phyloP scores from a whole-genome alignment of 2,329 filamentous ascomycete species.

The Raffaelea albimanens region DNA sequence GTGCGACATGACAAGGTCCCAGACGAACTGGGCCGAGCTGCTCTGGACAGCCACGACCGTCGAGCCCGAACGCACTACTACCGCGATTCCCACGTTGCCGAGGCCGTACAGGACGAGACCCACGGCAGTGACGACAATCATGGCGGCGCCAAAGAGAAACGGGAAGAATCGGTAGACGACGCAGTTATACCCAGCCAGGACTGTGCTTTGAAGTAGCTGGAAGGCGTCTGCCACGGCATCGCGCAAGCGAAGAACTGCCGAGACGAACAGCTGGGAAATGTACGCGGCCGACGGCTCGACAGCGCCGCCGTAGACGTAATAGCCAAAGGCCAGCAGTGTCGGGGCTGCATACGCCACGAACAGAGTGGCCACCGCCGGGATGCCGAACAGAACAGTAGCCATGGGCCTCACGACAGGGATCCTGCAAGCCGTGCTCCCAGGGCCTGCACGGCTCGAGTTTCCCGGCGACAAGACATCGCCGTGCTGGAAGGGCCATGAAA shows the following conservation, averaged over 20 bases:
- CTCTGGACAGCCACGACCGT: slow-evolving; percentile 3
- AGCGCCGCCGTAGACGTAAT: too few relatives aligned
- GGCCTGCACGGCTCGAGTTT: not conserved
- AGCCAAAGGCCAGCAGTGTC: not conserved
- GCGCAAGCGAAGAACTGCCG: too few relatives aligned
- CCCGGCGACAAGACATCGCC: not conserved
- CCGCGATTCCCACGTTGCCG: slow-evolving; percentile 6
- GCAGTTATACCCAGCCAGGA: not conserved
- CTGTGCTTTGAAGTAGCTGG: not conserved
- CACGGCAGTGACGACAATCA: slow-evolving; percentile 6
- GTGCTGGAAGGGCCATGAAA: slow-evolving; percentile 3
- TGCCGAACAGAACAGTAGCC: not conserved
- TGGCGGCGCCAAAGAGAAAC: slow-evolving; percentile 7
- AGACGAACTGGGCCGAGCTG: too few relatives aligned
- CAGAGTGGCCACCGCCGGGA: not conserved
- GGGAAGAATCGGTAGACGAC: slow-evolving; percentile 5
- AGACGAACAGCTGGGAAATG: too few relatives aligned
- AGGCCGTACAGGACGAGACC: slow-evolving; percentile 10
- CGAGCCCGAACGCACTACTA: slow-evolving; percentile 5
- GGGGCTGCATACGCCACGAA: not conserved
- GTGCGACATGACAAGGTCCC: slow-evolving; percentile 4
- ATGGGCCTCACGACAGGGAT: not conserved
- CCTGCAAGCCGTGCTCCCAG: not conserved
- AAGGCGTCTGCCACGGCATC: too few relatives aligned
- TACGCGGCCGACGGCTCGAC: too few relatives aligned